Percentiles rank a stretch among this genome's conserved stretches.
Evolutionary conservation across 805 yeast species (phyloP).

Genomic region (Nakazawaea siamensis): DNA sequence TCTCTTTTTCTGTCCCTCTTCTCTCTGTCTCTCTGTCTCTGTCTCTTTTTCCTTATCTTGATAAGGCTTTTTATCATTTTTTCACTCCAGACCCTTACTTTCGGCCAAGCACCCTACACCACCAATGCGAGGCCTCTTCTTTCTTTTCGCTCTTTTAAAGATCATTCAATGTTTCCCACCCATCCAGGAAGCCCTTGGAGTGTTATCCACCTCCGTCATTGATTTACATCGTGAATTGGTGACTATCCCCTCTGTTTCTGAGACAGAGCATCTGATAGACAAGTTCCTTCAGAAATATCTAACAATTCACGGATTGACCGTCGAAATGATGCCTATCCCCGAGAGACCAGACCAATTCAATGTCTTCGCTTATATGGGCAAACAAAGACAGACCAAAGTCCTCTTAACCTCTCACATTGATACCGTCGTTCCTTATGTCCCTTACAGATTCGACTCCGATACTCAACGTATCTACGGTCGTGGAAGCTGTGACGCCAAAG

Average conservation of each 20-base stretch:
- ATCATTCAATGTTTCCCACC: too few relatives aligned
- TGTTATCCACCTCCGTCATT: too few relatives aligned
- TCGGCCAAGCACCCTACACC: too few relatives aligned
- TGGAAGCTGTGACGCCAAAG: conserved; percentile 65
- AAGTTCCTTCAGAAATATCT: neutral
- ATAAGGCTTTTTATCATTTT: too few relatives aligned
- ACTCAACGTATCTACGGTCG: conserved; percentile 50
- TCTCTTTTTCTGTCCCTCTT: too few relatives aligned
- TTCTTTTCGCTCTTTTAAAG: too few relatives aligned
- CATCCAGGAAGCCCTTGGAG: too few relatives aligned
- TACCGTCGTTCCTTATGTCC: conserved; percentile 60
- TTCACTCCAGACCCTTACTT: too few relatives aligned
- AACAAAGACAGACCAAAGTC: conserved; percentile 34
- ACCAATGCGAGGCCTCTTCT: too few relatives aligned
- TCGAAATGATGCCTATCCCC: neutral
- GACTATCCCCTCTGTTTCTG: neutral
- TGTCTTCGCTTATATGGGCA: neutral
- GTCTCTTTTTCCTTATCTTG: too few relatives aligned
- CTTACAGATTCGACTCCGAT: conserved; percentile 34
- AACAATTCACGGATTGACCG: neutral
- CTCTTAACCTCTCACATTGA: conserved; percentile 61
- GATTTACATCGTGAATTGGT: neutral
- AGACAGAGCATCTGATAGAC: neutral
- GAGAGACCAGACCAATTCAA: neutral
- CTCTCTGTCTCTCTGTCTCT: too few relatives aligned